Conservation (phyloP, 1,139 yeast species). For the Yamadazyma dushanensis region DNA sequence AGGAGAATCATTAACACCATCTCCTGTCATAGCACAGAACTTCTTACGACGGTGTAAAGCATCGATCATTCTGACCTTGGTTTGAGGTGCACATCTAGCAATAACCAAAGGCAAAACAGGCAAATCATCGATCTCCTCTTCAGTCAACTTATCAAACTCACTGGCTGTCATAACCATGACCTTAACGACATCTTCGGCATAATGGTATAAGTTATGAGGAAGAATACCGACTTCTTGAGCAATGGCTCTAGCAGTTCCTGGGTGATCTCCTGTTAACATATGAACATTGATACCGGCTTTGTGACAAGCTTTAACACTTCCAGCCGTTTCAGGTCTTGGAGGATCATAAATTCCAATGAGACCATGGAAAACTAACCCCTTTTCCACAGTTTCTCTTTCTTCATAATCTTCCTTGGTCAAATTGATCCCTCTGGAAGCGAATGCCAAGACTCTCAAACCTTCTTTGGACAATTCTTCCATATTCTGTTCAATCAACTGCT, state of each 20-base stretch:
- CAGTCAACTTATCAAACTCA: conserved; percentile 66
- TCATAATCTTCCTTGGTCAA: conserved; percentile 22
- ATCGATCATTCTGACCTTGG: conserved; percentile 81
- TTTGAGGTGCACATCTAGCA: conserved; percentile 85
- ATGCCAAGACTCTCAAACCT: conserved; percentile 75
- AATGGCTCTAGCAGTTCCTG: conserved; percentile 78
- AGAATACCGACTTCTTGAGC: conserved; percentile 85
- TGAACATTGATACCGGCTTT: conserved; percentile 79
- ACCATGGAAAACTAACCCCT: conserved; percentile 61
- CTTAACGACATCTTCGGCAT: conserved; percentile 59
- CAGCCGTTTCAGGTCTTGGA: conserved; percentile 71
- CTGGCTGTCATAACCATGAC: conserved; percentile 77
- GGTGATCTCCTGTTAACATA: conserved; percentile 86
- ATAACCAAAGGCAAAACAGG: conserved; percentile 77
- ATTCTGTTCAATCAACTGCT: conserved; percentile 48
- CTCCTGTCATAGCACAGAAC: conserved; percentile 86
- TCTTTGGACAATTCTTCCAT: conserved; percentile 64
- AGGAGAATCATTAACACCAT: conserved; percentile 85
- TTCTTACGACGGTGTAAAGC: conserved; percentile 72
- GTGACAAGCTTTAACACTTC: conserved; percentile 68
- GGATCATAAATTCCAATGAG: conserved; percentile 83
- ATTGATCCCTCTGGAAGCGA: conserved; percentile 46
- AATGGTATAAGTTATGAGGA: conserved; percentile 67
- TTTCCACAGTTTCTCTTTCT: conserved; percentile 54
- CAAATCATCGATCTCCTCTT: conserved; percentile 62